phyloP scores from a whole-genome alignment of 768 basidiomycete genomes.

The Gelatoporia subvermispora region DNA sequence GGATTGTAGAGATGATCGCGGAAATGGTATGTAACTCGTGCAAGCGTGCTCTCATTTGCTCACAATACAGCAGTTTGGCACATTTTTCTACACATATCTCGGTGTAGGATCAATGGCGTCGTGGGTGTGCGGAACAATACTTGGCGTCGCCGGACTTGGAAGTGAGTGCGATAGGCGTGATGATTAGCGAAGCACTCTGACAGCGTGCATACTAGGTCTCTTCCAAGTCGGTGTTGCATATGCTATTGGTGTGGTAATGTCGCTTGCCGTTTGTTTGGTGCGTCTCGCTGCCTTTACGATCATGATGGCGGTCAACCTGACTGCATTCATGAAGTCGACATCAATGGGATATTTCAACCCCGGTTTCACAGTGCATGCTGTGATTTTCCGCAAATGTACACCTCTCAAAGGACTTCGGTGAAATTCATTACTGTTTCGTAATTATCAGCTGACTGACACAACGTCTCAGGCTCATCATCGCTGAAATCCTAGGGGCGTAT shows the following conservation, averaged over 20 bases:
- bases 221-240: conserved; percentile 33
- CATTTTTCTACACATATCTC: conserved; percentile 23
- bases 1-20: no score
- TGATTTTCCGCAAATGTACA: conserved; percentile 53
- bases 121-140: conserved; percentile 23
- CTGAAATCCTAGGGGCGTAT: conserved; percentile 64
- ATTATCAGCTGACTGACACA: background rate
- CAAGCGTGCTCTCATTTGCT: no score
- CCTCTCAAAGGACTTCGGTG: conserved; percentile 45
- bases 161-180: conserved; percentile 4
- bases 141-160: conserved; percentile 20
- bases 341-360: conserved; percentile 46
- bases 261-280: conserved; percentile 23
- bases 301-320: no score
- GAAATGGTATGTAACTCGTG: no score
- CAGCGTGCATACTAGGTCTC: conserved; percentile 2
- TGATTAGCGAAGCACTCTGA: no score
- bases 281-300: background rate
- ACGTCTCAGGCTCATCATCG: conserved; percentile 52
- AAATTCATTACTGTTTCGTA: conserved; percentile 3
- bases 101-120: conserved; percentile 29
- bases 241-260: conserved; percentile 34
- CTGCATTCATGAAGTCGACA: conserved; percentile 15
- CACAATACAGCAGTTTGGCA: conserved; percentile 7
- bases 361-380: conserved; percentile 48